Percentiles rank a stretch among this genome's conserved stretches.
These are phyloP conservation scores for Neonectria punicea DNA, from an alignment of 2,329 filamentous ascomycete genomes.

Conservation along the genomic window DNA sequence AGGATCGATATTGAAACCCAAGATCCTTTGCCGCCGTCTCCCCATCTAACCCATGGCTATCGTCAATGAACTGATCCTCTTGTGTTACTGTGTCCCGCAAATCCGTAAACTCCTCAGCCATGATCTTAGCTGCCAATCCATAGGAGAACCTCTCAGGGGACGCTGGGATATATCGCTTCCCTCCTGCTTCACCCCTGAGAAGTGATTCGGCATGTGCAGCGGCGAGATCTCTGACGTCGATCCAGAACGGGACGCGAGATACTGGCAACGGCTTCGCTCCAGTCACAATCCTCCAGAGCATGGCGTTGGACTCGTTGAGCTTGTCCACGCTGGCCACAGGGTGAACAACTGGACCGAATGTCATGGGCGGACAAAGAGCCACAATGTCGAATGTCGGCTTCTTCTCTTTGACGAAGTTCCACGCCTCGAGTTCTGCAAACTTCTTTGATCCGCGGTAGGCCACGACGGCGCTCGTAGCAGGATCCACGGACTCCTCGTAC, in stretches of 20 bases:
- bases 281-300: slow-evolving; percentile 53
- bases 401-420: slow-evolving; percentile 48
- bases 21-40: slow-evolving; percentile 53
- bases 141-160: slow-evolving; percentile 59
- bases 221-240: slow-evolving; percentile 60
- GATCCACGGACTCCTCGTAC: slow-evolving; percentile 57
- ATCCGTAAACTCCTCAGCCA: slow-evolving; percentile 53
- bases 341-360: slow-evolving; percentile 56
- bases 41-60: slow-evolving; percentile 55
- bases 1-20: slow-evolving; percentile 49
- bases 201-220: slow-evolving; percentile 56
- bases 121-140: slow-evolving; percentile 54
- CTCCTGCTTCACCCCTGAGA: slow-evolving; percentile 48
- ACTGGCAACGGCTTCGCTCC: slow-evolving; percentile 50
- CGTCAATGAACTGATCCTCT: slow-evolving; percentile 50
- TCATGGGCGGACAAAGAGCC: slow-evolving; percentile 57
- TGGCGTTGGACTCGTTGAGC: slow-evolving; percentile 56
- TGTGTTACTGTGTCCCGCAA: slow-evolving; percentile 44
- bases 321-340: slow-evolving; percentile 47
- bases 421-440: slow-evolving; percentile 49
- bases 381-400: slow-evolving; percentile 55
- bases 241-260: slow-evolving; percentile 54
- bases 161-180: slow-evolving; percentile 53
- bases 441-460: slow-evolving; percentile 50
- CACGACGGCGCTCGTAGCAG: slow-evolving; percentile 51